A percentile compares a stretch with the other conserved stretches of the same genome.
Evolutionary conservation across 225 moss, liverwort and hornwort genomes (phyloP).

Genomic region (Rhytidiadelphus loreus): DNA sequence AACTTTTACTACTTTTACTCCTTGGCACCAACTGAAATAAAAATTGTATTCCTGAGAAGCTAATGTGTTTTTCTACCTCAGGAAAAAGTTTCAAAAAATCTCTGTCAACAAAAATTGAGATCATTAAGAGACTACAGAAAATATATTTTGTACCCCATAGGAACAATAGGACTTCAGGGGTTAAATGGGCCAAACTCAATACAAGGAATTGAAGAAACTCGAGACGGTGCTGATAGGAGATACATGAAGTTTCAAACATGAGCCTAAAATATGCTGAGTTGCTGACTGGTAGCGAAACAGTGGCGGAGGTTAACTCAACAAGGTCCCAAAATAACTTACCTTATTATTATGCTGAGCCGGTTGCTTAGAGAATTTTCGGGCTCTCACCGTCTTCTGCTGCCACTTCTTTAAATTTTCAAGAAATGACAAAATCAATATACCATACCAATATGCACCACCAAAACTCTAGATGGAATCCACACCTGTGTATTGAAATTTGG

Average conservation of each 20-base stretch:
- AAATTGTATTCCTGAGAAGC: not conserved
- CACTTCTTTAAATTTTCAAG: not conserved
- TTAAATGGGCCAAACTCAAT: not conserved
- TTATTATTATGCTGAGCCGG: not conserved
- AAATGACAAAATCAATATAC: not conserved
- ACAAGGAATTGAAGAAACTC: not conserved
- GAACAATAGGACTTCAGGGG: not conserved
- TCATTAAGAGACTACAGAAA: accelerated
- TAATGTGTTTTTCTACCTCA: not conserved
- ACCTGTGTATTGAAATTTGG: not conserved
- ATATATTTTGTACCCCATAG: accelerated
- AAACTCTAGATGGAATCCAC: not conserved
- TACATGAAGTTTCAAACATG: not conserved
- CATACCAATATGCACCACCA: too few species aligned
- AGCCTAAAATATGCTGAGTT: not conserved
- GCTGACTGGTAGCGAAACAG: not conserved
- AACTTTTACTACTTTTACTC: too few species aligned
- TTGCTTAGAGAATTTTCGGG: not conserved
- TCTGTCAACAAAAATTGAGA: not conserved
- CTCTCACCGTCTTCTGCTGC: not conserved
- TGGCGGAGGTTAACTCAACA: not conserved
- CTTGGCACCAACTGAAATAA: not conserved
- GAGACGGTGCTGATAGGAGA: not conserved
- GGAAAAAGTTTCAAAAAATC: too few species aligned
- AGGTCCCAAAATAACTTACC: not conserved